These are phyloP conservation scores for Diaporthe sp. DNA, from an alignment of 2,329 filamentous ascomycete genomes.

Conservation along the genomic window DNA sequence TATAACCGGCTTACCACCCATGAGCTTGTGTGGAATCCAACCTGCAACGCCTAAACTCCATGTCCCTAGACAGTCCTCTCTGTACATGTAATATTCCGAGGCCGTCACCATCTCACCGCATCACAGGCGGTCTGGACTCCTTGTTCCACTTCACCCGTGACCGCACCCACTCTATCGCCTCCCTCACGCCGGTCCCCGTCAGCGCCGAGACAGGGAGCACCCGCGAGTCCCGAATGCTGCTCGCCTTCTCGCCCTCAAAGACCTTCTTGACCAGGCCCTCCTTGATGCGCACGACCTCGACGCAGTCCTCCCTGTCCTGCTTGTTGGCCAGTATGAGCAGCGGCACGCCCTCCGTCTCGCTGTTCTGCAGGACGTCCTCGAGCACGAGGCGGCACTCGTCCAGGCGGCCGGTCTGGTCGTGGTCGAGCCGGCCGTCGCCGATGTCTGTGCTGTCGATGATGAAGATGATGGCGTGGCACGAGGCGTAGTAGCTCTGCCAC, in stretches of 20 bases:
- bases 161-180: conserved; percentile 97
- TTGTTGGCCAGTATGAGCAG: conserved; percentile 95
- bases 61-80: conserved; percentile 2
- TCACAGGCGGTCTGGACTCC: conserved; percentile 89
- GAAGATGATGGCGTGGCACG: conserved; percentile 96
- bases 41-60: not conserved
- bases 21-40: not conserved
- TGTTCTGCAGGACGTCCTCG: conserved; percentile 88
- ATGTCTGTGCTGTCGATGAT: conserved; percentile 96
- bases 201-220: conserved; percentile 94
- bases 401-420: conserved; percentile 67
- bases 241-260: conserved; percentile 92
- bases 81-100: conserved; percentile 16
- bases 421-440: conserved; percentile 78
- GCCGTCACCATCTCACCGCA: conserved; percentile 71
- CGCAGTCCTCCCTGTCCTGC: conserved; percentile 96
- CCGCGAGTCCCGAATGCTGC: conserved; percentile 86
- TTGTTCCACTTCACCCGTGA: conserved; percentile 97
- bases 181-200: conserved; percentile 85
- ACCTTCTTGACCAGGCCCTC: conserved; percentile 95
- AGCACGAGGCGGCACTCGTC: conserved; percentile 91
- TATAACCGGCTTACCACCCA: not conserved
- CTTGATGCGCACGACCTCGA: conserved; percentile 97
- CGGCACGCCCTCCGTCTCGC: conserved; percentile 91
- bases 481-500: conserved; percentile 96